A percentile compares a stretch with the other conserved stretches of the same genome.
phyloP scores from a whole-genome alignment of 768 basidiomycete genomes.

The Ephemerocybe angulata region DNA sequence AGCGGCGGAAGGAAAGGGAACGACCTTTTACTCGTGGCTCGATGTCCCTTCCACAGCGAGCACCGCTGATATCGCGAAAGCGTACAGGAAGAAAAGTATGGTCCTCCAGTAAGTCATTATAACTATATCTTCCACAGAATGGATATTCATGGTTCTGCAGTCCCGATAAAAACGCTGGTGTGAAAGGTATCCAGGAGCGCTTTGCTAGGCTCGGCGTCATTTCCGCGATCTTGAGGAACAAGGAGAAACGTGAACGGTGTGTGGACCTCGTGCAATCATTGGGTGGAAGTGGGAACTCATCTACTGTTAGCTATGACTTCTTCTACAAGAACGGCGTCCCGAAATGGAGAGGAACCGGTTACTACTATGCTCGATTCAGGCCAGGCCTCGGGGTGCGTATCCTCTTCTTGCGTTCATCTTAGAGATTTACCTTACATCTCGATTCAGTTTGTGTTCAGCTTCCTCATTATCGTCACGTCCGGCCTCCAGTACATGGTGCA shows the following conservation, averaged over 20 bases:
- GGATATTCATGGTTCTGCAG: conserved; percentile 34
- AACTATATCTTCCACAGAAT: not conserved
- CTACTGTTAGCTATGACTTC: conserved; percentile 68
- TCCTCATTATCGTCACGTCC: conserved; percentile 76
- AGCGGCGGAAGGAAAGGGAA: conserved; percentile 84
- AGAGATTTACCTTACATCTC: conserved; percentile 4
- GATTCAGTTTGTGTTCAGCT: conserved; percentile 67
- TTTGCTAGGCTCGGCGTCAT: conserved; percentile 92
- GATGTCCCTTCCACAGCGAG: conserved; percentile 74
- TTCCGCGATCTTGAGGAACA: conserved; percentile 71
- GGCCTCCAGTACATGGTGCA: conserved; percentile 80
- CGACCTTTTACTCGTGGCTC: conserved; percentile 95
- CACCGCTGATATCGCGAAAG: conserved; percentile 75
- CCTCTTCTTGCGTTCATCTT: not conserved
- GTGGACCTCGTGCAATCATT: conserved; percentile 20
- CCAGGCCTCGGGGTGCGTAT: conserved; percentile 77
- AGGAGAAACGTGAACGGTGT: conserved; percentile 73
- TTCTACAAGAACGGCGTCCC: conserved; percentile 99
- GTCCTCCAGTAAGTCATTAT: conserved; percentile 72
- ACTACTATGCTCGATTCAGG: conserved; percentile 94
- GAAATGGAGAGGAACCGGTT: conserved; percentile 92
- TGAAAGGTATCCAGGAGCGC: conserved; percentile 78
- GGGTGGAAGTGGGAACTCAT: conserved; percentile 5
- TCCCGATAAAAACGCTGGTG: conserved; percentile 92
- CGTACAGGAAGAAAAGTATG: conserved; percentile 90